phyloP scores from a whole-genome alignment of 495 filamentous ascomycete genomes.

The Penicillium cataractarum region DNA sequence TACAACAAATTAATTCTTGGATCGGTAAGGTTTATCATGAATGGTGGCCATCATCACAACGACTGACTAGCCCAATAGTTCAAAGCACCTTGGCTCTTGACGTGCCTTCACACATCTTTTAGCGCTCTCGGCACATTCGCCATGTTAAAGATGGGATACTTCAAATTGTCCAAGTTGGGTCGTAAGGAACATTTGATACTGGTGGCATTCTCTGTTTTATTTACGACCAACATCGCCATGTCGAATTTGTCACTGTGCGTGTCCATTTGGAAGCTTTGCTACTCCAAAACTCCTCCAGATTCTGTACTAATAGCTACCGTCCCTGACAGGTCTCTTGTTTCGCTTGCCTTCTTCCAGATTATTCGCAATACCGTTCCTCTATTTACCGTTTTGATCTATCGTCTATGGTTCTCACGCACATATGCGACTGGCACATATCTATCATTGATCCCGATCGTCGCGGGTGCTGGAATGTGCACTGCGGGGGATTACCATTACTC shows the following conservation, averaged over 20 bases:
- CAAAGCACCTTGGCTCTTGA: conserved; percentile 24
- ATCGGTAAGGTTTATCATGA: conserved; percentile 10
- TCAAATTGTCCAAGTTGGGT: conserved; percentile 17
- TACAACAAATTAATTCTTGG: conserved; percentile 26
- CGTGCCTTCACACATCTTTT: conserved; percentile 20
- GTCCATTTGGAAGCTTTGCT: neutral
- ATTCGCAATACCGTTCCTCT: conserved; percentile 24
- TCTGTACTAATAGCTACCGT: neutral
- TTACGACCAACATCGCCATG: conserved; percentile 26
- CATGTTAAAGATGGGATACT: conserved; percentile 21
- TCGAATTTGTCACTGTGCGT: conserved; percentile 22
- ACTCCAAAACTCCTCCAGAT: neutral
- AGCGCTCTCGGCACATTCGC: conserved; percentile 17
- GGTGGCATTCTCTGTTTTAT: conserved; percentile 22
- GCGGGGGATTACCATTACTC: conserved; percentile 24
- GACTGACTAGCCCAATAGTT: conserved; percentile 10
- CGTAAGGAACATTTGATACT: conserved; percentile 19
- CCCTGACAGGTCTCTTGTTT: conserved; percentile 17
- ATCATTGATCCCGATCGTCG: conserved; percentile 20
- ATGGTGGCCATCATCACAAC: neutral
- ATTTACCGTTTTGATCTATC: conserved; percentile 25
- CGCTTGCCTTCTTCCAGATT: conserved; percentile 25
- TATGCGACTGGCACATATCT: conserved; percentile 20
- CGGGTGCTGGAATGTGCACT: conserved; percentile 23
- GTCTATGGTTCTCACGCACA: conserved; percentile 19